phyloP scores from a whole-genome alignment of 176 grass and related monocot species.

The Stipa capillata region DNA sequence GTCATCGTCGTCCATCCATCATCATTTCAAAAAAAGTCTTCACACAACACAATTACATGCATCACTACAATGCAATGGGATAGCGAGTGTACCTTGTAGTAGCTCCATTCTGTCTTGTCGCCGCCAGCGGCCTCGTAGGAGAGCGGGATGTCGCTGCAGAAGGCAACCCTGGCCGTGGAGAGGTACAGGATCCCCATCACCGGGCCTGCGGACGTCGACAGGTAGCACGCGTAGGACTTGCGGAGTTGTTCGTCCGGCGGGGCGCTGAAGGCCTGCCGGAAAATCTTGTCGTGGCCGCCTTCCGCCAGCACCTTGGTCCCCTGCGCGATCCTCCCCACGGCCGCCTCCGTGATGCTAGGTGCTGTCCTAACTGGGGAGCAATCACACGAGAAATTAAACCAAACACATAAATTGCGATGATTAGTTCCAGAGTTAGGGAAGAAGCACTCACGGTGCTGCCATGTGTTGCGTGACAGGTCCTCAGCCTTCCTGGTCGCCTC shows the following conservation, averaged over 20 bases:
- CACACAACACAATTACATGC: neutral
- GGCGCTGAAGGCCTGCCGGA: constrained; percentile 61
- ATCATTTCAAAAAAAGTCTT: too few relatives aligned
- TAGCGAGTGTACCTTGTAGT: constrained; percentile 64
- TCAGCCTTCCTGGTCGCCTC: constrained; percentile 73
- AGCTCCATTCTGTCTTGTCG: constrained; percentile 60
- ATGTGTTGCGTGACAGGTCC: constrained; percentile 88
- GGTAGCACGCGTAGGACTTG: constrained; percentile 80
- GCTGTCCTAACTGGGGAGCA: constrained; percentile 77
- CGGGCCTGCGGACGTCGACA: constrained; percentile 69
- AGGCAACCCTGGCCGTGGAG: constrained; percentile 72
- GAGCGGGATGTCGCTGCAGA: constrained; percentile 79
- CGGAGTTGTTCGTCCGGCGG: constrained; percentile 69
- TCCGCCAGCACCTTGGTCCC: constrained; percentile 76
- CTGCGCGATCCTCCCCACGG: constrained; percentile 83
- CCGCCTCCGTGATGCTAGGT: constrained; percentile 66
- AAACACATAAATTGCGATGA: neutral
- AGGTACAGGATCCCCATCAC: constrained; percentile 78
- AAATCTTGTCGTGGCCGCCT: constrained; percentile 71
- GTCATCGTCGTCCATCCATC: neutral
- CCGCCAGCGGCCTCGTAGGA: constrained; percentile 27
- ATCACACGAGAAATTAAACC: neutral
- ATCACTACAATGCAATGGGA: neutral
- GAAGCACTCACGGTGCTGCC: constrained; percentile 71
- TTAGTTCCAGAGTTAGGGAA: neutral